These are phyloP conservation scores for Epichloe festucae DNA, from an alignment of 2,329 filamentous ascomycete genomes.

Conservation along the genomic window DNA sequence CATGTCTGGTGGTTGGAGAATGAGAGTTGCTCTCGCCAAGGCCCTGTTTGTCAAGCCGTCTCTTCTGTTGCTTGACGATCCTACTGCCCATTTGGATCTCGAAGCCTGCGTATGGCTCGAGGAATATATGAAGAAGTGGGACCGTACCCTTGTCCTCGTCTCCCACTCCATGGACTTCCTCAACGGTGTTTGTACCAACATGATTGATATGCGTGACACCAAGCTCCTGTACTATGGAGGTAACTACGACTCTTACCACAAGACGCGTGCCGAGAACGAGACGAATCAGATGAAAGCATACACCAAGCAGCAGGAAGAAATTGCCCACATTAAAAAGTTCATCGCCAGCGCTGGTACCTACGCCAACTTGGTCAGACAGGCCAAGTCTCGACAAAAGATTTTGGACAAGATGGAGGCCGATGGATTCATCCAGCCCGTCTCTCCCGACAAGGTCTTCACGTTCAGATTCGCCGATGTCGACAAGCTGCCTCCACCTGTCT, in stretches of 20 bases:
- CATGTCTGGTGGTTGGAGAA: conserved; percentile 99
- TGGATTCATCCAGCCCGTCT: conserved; percentile 89
- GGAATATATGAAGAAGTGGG: conserved; percentile 99
- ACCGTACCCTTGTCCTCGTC: conserved; percentile 87
- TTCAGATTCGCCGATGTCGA: conserved; percentile 98
- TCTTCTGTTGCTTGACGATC: conserved; percentile 90
- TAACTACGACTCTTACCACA: conserved; percentile 98
- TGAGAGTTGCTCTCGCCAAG: conserved; percentile 96
- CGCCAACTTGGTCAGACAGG: conserved; percentile 96
- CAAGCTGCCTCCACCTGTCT: conserved; percentile 93
- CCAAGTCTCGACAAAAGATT: conserved; percentile 99
- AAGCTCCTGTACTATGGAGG: conserved; percentile 94
- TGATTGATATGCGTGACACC: conserved; percentile 94
- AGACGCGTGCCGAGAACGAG: conserved; percentile 89
- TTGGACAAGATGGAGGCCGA: conserved; percentile 99
- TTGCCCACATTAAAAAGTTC: conserved; percentile 99
- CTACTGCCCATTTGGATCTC: conserved; percentile 96
- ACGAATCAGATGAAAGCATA: conserved; percentile 99
- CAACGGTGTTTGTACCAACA: conserved; percentile 95
- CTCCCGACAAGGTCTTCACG: conserved; percentile 76
- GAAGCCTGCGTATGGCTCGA: conserved; percentile 99
- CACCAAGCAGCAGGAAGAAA: conserved; percentile 98
- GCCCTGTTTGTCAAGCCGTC: conserved; percentile 97
- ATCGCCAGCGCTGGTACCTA: conserved; percentile 99
- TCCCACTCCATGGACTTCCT: conserved; percentile 98